These are phyloP conservation scores for Trichoderma citrinoviride DNA, from an alignment of 2,329 filamentous ascomycete species.

Conservation along the genomic window DNA sequence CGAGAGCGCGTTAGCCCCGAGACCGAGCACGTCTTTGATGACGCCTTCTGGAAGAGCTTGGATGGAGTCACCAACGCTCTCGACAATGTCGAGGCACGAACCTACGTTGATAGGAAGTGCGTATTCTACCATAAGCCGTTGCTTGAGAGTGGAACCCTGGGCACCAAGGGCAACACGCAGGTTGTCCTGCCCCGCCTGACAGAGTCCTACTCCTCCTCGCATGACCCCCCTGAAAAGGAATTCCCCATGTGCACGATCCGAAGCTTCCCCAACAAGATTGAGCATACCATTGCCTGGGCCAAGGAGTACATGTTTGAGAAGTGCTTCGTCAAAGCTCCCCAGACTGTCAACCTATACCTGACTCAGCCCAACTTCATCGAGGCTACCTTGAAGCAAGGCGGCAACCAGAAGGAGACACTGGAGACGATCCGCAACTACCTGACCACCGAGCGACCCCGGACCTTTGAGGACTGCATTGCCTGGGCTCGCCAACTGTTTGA, in stretches of 20 bases:
- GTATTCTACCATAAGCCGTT: conserved; percentile 98
- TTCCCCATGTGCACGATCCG: conserved; percentile 98
- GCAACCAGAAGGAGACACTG: conserved; percentile 90
- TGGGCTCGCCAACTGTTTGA: conserved; percentile 95
- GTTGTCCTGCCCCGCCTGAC: conserved; percentile 88
- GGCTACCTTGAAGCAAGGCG: conserved; percentile 82
- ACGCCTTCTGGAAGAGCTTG: conserved; percentile 81
- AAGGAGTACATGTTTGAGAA: conserved; percentile 88
- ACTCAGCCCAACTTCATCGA: conserved; percentile 89
- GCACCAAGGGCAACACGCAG: conserved; percentile 97
- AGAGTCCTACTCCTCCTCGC: conserved; percentile 92
- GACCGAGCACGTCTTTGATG: conserved; percentile 92
- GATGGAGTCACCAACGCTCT: conserved; percentile 95
- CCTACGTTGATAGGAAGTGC: conserved; percentile 92
- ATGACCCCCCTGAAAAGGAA: conserved; percentile 96
- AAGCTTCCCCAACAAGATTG: conserved; percentile 97
- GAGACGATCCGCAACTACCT: conserved; percentile 88
- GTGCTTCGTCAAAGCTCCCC: conserved; percentile 88
- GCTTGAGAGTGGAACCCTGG: conserved; percentile 94
- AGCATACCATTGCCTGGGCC: conserved; percentile 98
- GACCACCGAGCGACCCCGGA: conserved; percentile 85
- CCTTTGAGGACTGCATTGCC: conserved; percentile 92
- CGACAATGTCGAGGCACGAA: conserved; percentile 95
- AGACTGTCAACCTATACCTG: conserved; percentile 92
- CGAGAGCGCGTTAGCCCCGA: conserved; percentile 89